Base-by-base conservation (phyloP, 768 basidiomycete genomes). In the Suillus plorans region DNA sequence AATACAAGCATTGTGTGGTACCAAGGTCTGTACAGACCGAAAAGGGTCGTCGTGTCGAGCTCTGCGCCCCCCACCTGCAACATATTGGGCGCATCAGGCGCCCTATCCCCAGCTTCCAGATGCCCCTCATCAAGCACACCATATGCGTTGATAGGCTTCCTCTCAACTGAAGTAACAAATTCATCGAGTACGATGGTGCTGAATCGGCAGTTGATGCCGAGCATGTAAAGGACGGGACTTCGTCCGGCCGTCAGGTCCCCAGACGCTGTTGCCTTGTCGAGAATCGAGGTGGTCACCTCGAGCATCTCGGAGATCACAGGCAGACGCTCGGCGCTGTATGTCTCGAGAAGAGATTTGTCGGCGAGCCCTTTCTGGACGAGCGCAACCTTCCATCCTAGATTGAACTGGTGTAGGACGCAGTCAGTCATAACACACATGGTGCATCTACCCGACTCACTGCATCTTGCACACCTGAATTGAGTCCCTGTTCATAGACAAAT, bases 401-500 rank as follows among this genome's bases (percentile, higher is more conserved):
- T 75, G n/a, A 70, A 67, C 61, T 69, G 0, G 60, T 20, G 0
- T 9, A 41, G 5, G 20, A 20, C 3, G 10, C 45, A 10, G n/a
- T 47, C 4, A 47, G 45, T 47, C 1, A 3, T n/a, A 47, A n/a
- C n/a, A 5, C 10, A 13, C 10, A 55, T 34, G 20, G 1, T 14
- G n/a, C 5, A 16, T 22, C 36, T 8, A 59, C 31, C 28, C 9
- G 8, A 64, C 79, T 50, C 63, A 82, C 80, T 18, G 75, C 66
- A 68, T 81, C 81, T 66, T 81, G 80, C 9, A 80, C 69, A 53
- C 73, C 69, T 20, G 74, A 74, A 65, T 79, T 80, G 22, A 81
- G 65, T 9, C 80, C 81, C 65, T 79, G 72, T 12, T 69, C 67
- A 18, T 63, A 12, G 20, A 20, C 2, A 34, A 31, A 55, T 55